A percentile compares a stretch with the other conserved stretches of the same genome.
phyloP scores from a whole-genome alignment of 2,329 filamentous ascomycete species.

The Claviceps paspali region DNA sequence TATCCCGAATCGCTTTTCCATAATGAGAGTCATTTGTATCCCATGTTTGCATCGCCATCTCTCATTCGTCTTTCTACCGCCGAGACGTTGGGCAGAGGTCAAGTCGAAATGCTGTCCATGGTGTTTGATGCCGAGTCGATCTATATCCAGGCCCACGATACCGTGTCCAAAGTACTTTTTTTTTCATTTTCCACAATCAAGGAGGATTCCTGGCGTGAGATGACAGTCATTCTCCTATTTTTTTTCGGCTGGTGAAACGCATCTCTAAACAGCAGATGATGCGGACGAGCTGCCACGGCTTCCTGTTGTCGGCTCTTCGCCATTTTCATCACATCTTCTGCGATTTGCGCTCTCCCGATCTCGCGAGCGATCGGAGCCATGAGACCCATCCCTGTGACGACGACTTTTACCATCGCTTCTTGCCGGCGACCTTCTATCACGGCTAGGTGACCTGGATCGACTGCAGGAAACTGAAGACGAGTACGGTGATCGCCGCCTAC shows the following conservation, averaged over 20 bases:
- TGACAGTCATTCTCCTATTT: slow-evolving; percentile 18
- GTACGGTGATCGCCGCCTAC: slow-evolving; percentile 19
- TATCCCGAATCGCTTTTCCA: neutral
- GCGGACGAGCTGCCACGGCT: slow-evolving; percentile 36
- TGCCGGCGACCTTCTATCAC: slow-evolving; percentile 9
- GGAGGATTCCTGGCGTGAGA: slow-evolving; percentile 2
- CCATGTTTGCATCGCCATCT: neutral
- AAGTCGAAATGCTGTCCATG: neutral
- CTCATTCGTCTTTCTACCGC: neutral
- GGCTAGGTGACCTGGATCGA: slow-evolving; percentile 17
- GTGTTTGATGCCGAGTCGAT: neutral
- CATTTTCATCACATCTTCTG: slow-evolving; percentile 1
- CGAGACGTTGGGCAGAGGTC: neutral
- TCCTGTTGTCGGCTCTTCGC: slow-evolving; percentile 12
- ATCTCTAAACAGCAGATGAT: slow-evolving; percentile 33
- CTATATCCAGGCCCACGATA: neutral
- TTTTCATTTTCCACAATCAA: neutral
- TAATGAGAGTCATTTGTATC: neutral
- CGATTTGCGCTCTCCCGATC: slow-evolving; percentile 1
- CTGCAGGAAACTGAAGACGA: slow-evolving; percentile 29
- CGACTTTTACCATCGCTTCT: slow-evolving; percentile 4
- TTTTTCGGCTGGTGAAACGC: slow-evolving; percentile 42
- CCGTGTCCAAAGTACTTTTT: neutral
- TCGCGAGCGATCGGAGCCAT: slow-evolving; percentile 2
- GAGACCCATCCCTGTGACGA: slow-evolving; percentile 2